Base-by-base conservation (phyloP, 2,329 filamentous ascomycete genomes). In the Sporothrix protearum region DNA sequence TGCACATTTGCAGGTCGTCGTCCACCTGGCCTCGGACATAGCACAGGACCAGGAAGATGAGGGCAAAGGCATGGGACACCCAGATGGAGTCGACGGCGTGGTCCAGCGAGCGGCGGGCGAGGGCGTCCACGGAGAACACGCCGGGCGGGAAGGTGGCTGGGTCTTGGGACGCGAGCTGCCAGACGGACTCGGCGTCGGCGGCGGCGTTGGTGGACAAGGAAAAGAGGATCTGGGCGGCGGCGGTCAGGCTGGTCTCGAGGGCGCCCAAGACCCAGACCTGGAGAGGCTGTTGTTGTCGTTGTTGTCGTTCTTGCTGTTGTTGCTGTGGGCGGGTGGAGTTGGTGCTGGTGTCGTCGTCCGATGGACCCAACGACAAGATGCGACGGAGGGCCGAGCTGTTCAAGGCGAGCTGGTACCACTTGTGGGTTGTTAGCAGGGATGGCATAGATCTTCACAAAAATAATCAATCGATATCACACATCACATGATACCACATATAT, bases 41-140 rank as follows among this genome's bases (percentile, higher is more conserved):
- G 68, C 68, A 69, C 2, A 61, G 68, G 16, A 61, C 68, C 2
- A 69, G 6, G 36, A 69, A 69, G 22, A 57, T 61, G 2, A 69
- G 14, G 16, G 68, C 51, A 69, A 69, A 69, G 0, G 68, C 51
- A 8, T 69, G 68, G 7, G 53, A 61, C 1, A 69, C 47, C 68
- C 68, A 69, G 19, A 57, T 14, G 14, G 68, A 69, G 39, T 69
- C 68, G 22, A 69, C 68, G 42, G 68, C 68, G 19, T 69, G 68
- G 39, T 61, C 28, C 10, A 69, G 53, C 28, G 53, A 61, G 51
- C 8, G 28, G 12, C 51, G 33, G 8, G 68, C 45, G 6, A 9
- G 19, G 8, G 5, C 4, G 22, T 61, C 68, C 1, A 69, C 53
- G 25, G 10, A 1, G 9, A 69, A 61, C 2, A n/a, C 36, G 33